phyloP scores from a whole-genome alignment of 768 basidiomycete species.

The Xerocomellus intermedius region DNA sequence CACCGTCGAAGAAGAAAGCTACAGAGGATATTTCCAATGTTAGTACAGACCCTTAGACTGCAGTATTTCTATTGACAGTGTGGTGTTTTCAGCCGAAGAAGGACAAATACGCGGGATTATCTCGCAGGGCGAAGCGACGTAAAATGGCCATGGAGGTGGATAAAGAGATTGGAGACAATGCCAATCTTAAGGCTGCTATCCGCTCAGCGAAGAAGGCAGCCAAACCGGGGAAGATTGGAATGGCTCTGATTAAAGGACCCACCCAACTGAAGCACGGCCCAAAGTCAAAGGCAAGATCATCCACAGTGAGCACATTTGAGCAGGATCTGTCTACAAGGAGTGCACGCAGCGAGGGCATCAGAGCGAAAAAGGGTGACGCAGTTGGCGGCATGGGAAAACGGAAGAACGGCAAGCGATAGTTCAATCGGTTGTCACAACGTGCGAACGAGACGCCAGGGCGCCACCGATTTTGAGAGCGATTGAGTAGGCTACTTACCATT shows the following conservation, averaged over 20 bases:
- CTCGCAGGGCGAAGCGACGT: slow-evolving; percentile 83
- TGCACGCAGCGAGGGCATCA: slow-evolving; percentile 52
- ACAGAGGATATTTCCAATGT: slow-evolving; percentile 42
- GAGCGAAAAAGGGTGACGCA: slow-evolving; percentile 61
- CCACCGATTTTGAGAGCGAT: not conserved
- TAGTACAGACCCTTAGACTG: slow-evolving; percentile 5
- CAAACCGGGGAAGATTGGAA: slow-evolving; percentile 73
- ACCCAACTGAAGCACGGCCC: slow-evolving; percentile 36
- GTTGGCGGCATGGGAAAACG: slow-evolving; percentile 54
- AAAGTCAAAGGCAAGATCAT: slow-evolving; percentile 30
- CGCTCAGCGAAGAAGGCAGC: slow-evolving; percentile 82
- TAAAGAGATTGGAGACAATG: slow-evolving; percentile 53
- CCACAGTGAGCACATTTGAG: slow-evolving; percentile 49
- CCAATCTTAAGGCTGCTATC: slow-evolving; percentile 67
- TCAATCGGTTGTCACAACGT: not conserved
- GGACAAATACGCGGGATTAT: slow-evolving; percentile 77
- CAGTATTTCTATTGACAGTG: slow-evolving; percentile 3
- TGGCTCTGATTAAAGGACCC: slow-evolving; percentile 39
- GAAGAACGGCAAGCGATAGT: slow-evolving; percentile 37
- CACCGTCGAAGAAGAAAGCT: slow-evolving; percentile 41
- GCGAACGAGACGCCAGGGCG: not conserved
- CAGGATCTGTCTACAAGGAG: slow-evolving; percentile 53
- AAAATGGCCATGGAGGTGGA: slow-evolving; percentile 86
- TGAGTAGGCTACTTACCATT: not conserved
- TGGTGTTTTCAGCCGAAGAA: slow-evolving; percentile 56